A percentile compares a stretch with the other conserved stretches of the same genome.
phyloP scores from a whole-genome alignment of 345 rosid species.

The Populus tremula region DNA sequence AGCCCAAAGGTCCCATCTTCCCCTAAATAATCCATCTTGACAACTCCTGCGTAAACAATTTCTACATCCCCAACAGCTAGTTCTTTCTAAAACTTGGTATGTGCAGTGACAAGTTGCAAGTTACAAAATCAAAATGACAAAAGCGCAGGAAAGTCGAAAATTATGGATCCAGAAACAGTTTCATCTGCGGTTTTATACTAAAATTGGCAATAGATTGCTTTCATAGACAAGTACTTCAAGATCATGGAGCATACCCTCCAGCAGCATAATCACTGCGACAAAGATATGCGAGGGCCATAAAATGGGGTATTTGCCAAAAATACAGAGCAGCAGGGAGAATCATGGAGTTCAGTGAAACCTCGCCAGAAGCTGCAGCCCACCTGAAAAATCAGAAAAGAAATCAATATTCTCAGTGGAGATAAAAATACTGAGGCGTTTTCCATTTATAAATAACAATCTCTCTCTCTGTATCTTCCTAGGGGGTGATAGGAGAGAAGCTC shows the following conservation, averaged over 20 bases:
- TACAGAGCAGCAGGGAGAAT: constrained; percentile 92
- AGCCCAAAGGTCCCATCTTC: neutral
- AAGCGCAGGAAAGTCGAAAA: neutral
- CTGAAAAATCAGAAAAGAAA: constrained; percentile 36
- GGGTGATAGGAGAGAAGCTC: neutral
- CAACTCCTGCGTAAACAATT: too few species aligned
- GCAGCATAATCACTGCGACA: constrained; percentile 90
- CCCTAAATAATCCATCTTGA: neutral
- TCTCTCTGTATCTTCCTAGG: neutral
- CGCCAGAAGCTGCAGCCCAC: constrained; percentile 91
- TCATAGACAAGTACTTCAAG: neutral
- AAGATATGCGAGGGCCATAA: constrained; percentile 90
- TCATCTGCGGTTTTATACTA: neutral
- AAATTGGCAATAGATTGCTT: neutral
- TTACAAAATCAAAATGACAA: too few species aligned
- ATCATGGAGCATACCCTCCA: constrained; percentile 65
- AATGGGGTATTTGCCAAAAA: constrained; percentile 98
- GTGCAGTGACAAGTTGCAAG: too few species aligned
- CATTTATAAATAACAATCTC: too few species aligned
- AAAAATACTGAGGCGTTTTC: too few species aligned
- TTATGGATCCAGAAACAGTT: neutral
- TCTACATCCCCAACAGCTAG: too few species aligned
- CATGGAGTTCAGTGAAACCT: constrained; percentile 62
- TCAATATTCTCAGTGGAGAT: neutral
- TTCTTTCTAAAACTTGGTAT: too few species aligned